These are phyloP conservation scores for Candida lessepsii DNA, from an alignment of 805 yeast species.

Conservation along the genomic window DNA sequence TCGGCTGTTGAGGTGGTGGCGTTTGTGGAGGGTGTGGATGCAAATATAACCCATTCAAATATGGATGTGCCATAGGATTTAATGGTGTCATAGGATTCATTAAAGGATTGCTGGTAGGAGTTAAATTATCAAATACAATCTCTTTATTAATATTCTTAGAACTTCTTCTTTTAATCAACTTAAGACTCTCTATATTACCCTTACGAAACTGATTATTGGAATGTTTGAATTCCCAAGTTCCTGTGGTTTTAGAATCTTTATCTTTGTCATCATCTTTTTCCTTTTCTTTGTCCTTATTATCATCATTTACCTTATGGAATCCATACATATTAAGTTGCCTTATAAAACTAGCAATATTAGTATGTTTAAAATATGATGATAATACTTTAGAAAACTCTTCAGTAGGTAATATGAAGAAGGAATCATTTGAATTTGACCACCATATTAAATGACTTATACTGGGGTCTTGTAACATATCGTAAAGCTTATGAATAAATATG, in stretches of 20 bases:
- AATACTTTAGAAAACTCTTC: slow-evolving; percentile 83
- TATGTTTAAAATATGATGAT: slow-evolving; percentile 50
- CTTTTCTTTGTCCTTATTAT: slow-evolving; percentile 22
- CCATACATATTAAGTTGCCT: slow-evolving; percentile 47
- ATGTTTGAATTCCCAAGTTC: slow-evolving; percentile 85
- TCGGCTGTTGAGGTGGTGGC: background rate
- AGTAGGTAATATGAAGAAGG: slow-evolving; percentile 79
- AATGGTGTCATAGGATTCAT: background rate
- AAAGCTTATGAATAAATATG: slow-evolving; percentile 81
- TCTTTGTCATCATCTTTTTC: slow-evolving; percentile 10
- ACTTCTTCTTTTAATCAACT: slow-evolving; percentile 77
- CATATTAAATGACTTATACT: slow-evolving; percentile 72
- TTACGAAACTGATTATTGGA: slow-evolving; percentile 73
- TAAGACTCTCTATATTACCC: slow-evolving; percentile 74
- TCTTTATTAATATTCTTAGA: slow-evolving; percentile 41
- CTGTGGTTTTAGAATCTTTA: background rate
- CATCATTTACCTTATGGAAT: slow-evolving; percentile 44
- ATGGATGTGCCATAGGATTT: slow-evolving; percentile 1
- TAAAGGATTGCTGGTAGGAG: slow-evolving; percentile 10
- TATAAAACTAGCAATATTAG: slow-evolving; percentile 44
- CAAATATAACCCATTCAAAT: background rate
- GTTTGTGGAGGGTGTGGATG: background rate
- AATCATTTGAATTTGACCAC: slow-evolving; percentile 73
- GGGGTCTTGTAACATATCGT: slow-evolving; percentile 84
- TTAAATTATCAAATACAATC: slow-evolving; percentile 30